Evolutionary conservation across 805 yeast species (phyloP), one percentile per base, ranked within the genome.

Genomic region (Barnettozyma salicaria): DNA sequence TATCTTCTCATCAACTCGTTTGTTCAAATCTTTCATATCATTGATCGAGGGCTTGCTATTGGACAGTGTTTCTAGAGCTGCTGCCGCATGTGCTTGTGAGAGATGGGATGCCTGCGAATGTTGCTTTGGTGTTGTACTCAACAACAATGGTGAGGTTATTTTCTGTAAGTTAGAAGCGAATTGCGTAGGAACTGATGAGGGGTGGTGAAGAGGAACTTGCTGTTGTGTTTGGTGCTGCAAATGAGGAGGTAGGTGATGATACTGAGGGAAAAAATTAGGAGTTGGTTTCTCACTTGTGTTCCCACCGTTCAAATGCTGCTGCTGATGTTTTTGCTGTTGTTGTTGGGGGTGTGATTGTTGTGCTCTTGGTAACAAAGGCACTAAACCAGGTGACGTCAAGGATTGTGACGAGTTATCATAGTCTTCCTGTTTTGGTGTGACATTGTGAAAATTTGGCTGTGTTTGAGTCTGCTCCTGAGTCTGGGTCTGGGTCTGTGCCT

Each of bases 111-210:
- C 73, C 49, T 18, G 75, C 47, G 45, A 55, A 17, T 47, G 55
- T 7, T 48, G 48, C 35, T 53, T 51, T 13, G 55, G 56, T 5
- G 55, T 55, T 12, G 78, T 73, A 7, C 80, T 71, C 30, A 80
- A 62, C 41, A 79, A 58, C 35, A 79, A 60, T 1, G 86, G 86
- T 12, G 83, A 76, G 0, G 85, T 78, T 40, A 79, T 78, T 24
- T 78, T 57, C 42, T 74, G 72, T 35, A 79, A 57, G 29, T 78
- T 78, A 0, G 81, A 76, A 21, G 81, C 83, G 65, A 76, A 79
- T 49, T 77, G 83, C 2, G 83, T 72, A 12, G 86, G 86, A 2
- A 83, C 77, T 1, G 82, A 76, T 4, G 76, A 65, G 6, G 86
- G 86, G 51, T 77, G 78, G 55, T 78, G 52, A 6, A 52, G 22